phyloP scores from a whole-genome alignment of 2,329 filamentous ascomycete species.

The Neofusicoccum parvum region DNA sequence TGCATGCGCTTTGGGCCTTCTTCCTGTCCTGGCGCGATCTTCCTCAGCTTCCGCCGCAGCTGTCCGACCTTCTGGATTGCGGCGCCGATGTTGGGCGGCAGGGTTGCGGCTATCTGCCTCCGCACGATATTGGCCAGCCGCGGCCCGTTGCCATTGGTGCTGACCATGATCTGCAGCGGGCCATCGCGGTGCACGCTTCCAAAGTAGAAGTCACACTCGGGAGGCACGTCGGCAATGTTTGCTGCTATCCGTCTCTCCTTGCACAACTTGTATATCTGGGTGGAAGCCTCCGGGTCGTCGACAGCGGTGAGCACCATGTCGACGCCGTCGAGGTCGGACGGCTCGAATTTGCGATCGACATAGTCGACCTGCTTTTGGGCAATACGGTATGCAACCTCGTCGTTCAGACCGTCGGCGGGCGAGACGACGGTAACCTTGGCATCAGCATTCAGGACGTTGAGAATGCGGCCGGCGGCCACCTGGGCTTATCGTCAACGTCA shows the following conservation, averaged over 20 bases:
- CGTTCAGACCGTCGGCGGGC: conserved; percentile 77
- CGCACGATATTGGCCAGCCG: conserved; percentile 85
- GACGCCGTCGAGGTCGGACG: conserved; percentile 76
- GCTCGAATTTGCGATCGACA: conserved; percentile 80
- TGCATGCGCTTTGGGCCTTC: conserved; percentile 88
- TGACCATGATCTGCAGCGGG: conserved; percentile 96
- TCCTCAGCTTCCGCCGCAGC: conserved; percentile 76
- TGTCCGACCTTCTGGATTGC: conserved; percentile 84
- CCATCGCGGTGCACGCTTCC: conserved; percentile 94
- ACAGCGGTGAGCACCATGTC: conserved; percentile 93
- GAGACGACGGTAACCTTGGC: conserved; percentile 85
- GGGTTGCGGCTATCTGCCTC: conserved; percentile 72
- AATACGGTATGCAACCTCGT: conserved; percentile 84
- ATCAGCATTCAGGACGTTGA: conserved; percentile 93
- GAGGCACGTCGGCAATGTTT: conserved; percentile 95
- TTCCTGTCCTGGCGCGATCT: conserved; percentile 69
- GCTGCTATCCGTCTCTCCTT: conserved; percentile 81
- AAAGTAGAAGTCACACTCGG: conserved; percentile 99
- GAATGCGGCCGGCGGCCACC: conserved; percentile 93
- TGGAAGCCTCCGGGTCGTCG: conserved; percentile 90
- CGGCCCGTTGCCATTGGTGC: conserved; percentile 95
- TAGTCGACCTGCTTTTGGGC: conserved; percentile 74
- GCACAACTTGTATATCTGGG: conserved; percentile 89
- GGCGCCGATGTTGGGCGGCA: conserved; percentile 79
- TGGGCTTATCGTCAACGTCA: conserved; percentile 50